Evolutionary conservation across 768 basidiomycete species (phyloP).

Genomic region (Crassisporium funariophilum): DNA sequence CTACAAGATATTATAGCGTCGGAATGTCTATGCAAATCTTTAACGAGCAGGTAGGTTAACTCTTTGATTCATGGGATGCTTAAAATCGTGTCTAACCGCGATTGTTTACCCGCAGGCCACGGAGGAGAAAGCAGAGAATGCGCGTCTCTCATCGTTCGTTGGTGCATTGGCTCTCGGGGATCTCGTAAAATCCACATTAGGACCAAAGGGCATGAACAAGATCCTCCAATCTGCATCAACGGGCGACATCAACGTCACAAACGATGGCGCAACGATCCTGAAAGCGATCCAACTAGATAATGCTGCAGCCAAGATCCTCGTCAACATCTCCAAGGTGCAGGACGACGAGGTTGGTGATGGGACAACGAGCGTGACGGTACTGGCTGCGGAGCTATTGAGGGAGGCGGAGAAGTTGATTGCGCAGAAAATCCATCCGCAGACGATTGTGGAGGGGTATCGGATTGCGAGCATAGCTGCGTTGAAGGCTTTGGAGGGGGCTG

Average conservation of each 20-base stretch:
- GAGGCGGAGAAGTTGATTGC: slow-evolving; percentile 95
- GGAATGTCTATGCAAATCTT: slow-evolving; percentile 32
- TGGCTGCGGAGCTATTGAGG: slow-evolving; percentile 87
- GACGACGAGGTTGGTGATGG: slow-evolving; percentile 99
- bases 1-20: too few species aligned
- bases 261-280: slow-evolving; percentile 98
- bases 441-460: slow-evolving; percentile 95
- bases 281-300: slow-evolving; percentile 98
- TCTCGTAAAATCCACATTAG: slow-evolving; percentile 97
- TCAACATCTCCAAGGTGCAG: slow-evolving; percentile 99
- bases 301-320: slow-evolving; percentile 97
- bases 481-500: slow-evolving; percentile 78
- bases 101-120: slow-evolving; percentile 54
- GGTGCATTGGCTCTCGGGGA: slow-evolving; percentile 97
- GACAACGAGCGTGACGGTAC: slow-evolving; percentile 87
- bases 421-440: slow-evolving; percentile 95
- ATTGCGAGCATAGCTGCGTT: slow-evolving; percentile 88
- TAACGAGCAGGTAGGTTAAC: slow-evolving; percentile 22
- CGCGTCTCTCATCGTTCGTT: slow-evolving; percentile 96
- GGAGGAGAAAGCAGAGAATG: slow-evolving; percentile 97
- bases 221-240: slow-evolving; percentile 91
- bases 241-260: slow-evolving; percentile 95
- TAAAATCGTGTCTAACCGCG: too few species aligned
- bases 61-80: background rate
- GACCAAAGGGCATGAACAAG: slow-evolving; percentile 99